Evolutionary conservation across 495 filamentous ascomycete species (phyloP), one percentile per base, ranked within the genome.

Genomic region (Tirmania nivea): DNA sequence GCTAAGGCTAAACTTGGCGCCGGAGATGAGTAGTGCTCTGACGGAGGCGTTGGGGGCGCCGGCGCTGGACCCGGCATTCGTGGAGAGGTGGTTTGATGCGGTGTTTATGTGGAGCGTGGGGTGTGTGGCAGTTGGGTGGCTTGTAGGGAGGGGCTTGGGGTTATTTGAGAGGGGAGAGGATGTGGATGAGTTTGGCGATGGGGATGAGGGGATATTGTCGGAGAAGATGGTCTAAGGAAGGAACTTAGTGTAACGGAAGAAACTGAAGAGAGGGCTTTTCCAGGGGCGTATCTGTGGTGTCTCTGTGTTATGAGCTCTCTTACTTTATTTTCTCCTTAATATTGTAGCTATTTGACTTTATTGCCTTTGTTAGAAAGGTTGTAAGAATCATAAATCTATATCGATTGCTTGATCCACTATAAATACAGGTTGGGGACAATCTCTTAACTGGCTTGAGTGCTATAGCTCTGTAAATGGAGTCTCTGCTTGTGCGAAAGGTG

Each of bases 31-130:
- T 16, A 72, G 75, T 35, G 78, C 79, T 5, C 80, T 86, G 4
- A 74, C 75, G 4, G 81, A 82, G 54, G 81, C 78, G n/a, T 67
- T 89, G 35, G 76, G 76, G 34, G 79, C 78, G 10, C 71, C 72
- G 8, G 39, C 14, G 8, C 69, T 86, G 9, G 78, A 84, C 60
- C 74, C 76, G 8, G 67, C 63, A 11, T 84, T 86, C 56, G 80
- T 83, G n/a, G 84, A 87, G 57, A 67, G 76, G n/a, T 89, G 84
- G 84, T 90, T 89, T 63, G 84, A 88, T 60, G 76, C 75, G 20
- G 83, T 84, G 78, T 90, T 89, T 59, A 64, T 87, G 25, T 58
- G 74, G 3, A 78, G 78, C 8, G 78, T 76, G 49, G 69, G 66
- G 0, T 61, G 71, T 14, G 87, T 84, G 14, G 77, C 72, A 16